These are phyloP conservation scores for Magnolia kwangsiensis DNA, from an alignment of 164 flowering plant genomes.

Conservation along the genomic window DNA sequence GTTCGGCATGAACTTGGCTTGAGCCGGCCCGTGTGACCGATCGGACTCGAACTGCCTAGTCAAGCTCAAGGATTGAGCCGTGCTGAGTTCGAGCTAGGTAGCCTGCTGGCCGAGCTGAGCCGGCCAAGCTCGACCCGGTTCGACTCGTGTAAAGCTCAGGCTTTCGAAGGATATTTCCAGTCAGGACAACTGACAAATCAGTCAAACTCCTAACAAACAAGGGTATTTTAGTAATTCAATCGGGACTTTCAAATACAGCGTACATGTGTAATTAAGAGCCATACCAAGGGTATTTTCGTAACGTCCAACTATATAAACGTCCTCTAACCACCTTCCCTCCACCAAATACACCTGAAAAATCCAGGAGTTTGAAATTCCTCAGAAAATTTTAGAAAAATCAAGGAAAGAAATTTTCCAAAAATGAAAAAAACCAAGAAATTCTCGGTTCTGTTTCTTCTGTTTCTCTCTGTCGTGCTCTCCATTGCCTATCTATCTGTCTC, in stretches of 20 bases:
- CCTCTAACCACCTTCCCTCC: constrained; percentile 24
- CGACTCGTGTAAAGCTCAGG: no score
- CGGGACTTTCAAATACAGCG: not conserved
- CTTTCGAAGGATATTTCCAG: no score
- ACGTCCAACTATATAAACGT: constrained; percentile 29
- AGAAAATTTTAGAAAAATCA: not conserved
- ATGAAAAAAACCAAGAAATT: constrained; percentile 32
- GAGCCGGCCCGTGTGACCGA: no score
- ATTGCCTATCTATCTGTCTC: constrained; percentile 19
- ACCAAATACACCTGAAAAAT: constrained; percentile 14
- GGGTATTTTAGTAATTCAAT: constrained; percentile 7
- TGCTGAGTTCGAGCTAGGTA: no score
- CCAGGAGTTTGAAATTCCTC: not conserved
- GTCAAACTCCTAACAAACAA: not conserved
- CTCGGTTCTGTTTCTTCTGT: constrained; percentile 18
- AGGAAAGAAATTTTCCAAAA: not conserved
- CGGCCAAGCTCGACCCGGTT: no score
- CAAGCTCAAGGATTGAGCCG: no score
- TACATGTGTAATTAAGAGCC: constrained; percentile 17
- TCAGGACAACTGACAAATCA: not conserved
- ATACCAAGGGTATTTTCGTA: constrained; percentile 14
- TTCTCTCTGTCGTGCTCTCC: constrained; percentile 16
- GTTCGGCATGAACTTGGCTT: no score
- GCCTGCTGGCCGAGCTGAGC: no score
- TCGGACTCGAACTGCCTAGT: no score